Evolutionary conservation across 2,329 filamentous ascomycete genomes (phyloP), one percentile per base, ranked within the genome.

Genomic region (Microascus cirrosus): DNA sequence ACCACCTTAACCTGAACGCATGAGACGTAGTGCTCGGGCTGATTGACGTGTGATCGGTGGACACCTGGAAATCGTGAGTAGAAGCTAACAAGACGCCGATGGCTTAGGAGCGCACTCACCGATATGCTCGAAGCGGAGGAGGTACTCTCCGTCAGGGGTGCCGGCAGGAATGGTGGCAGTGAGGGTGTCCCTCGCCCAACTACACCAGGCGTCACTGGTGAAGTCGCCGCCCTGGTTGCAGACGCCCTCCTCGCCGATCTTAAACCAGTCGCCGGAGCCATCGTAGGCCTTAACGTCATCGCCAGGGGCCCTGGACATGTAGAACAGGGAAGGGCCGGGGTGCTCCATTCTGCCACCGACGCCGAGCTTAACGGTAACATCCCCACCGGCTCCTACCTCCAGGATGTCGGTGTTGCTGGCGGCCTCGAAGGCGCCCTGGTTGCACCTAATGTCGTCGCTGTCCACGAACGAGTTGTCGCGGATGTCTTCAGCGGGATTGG

Each of bases 121-220:
- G 55, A 71, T 70, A 55, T 70, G 69, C 61, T 72, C 70, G 11
- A 65, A 61, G 18, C 69, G 68, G 51, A 70, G 55, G 56, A 72
- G 67, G 54, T 71, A 71, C 57, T 75, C 70, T 12, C 73, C 73
- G 42, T 62, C 59, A 39, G 73, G 69, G 36, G 67, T 66, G 55
- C 66, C 61, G 20, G 61, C 61, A 28, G 69, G 71, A 55, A 74
- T 68, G 3, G 65, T 70, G 20, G 71, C 69, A 55, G 68, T 66
- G n/a, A 67, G 62, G n/a, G 63, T 65, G 54, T 62, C 57, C 54
- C 57, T 59, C 36, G 58, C 61, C 54, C 57, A 65, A 15, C 58
- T 62, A 57, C 63, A 65, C 63, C 64, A 66, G 35, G 64, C 63
- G 24, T 59, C 54, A 7, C 25, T 61, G 53, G 61, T 63, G 54